Evolutionary conservation across 345 rosid genomes (phyloP), one percentile per base, ranked within the genome.

Genomic region (Tarenaya hassleriana): DNA sequence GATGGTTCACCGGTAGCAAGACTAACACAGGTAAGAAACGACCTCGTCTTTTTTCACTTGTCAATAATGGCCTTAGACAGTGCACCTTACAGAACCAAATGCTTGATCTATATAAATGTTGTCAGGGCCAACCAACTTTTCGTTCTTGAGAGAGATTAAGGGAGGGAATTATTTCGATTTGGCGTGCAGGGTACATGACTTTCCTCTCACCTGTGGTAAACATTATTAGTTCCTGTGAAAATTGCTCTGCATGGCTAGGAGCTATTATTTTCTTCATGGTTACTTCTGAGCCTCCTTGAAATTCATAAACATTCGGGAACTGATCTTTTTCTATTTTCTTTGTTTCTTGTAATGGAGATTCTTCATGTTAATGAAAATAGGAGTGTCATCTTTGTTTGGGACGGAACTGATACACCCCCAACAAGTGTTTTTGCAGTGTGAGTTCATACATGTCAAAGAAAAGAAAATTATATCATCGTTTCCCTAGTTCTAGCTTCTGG

Each of bases 371-470:
- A 64, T 34, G 51, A 79, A 33, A 51, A 71, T 35, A 61, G 48
- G 57, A 68, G 68, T 73, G 43, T 73, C 18, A 61, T 67, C 64
- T 72, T 79, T 65, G 61, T 84, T 47, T 87, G 96, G 96, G 96
- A 87, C 71, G 96, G 96, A 52, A 84, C 90, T 56, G 96, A 87
- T 73, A 62, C 78, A 61, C 80, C 85, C 14, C 77, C 79, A 33
- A 47, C 52, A 43, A 59, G 50, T 35, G 74, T 85, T 52, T 27
- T 52, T 5, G 12, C 69, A 34, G 79, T 55, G 95, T 85, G 70
- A 76, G 86, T 74, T 52, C 13, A 7, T 47, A 15, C 21, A 19
- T 15, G 19, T 10, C 42, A 8, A 56, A 33, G 7, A 3, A 32
- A 8, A 18, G n/a, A 13, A 16, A 1, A 19, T 34, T 0, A 19